Evolutionary conservation across 2,329 filamentous ascomycete species (phyloP), one percentile per base, ranked within the genome.

Genomic region (Apiospora aurea): DNA sequence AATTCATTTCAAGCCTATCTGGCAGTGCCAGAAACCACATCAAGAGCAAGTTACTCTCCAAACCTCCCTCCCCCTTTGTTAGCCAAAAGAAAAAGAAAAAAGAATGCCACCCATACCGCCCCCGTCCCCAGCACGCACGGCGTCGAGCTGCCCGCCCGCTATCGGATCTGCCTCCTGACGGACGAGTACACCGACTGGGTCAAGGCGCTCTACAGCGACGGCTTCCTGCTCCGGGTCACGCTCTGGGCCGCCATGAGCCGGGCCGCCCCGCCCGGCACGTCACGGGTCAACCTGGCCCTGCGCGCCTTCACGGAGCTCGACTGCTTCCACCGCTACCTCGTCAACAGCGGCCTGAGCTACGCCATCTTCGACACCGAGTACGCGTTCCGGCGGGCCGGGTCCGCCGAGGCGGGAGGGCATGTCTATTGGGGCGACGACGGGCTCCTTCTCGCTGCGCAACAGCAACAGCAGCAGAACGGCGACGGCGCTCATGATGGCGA

Each of bases 161-260:
- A 64, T 34, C 57, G 34, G 2, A 64, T 64, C 57, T 64, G 57
- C 8, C 18, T 64, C 8, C 16, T 64, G 18, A 64, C 57, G 2
- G 57, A 41, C 1, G 57, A 38, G 21, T n/a, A 64, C 34, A 64
- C 57, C 34, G 57, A 41, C 57, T 64, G 34, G 34, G 21, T 64
- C 57, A 64, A 64, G 10, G 57, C 57, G 8, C 57, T 64, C 57
- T 64, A 64, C 57, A 64, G 57, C 34, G 57, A 64, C 29, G 34
- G 57, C 18, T 64, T 64, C 18, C 57, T 61, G 26, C 26, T 61
- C 53, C 53, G 53, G 1, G 1, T 8, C 29, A 61, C 53, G 29
- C 29, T 29, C 16, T 61, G 53, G 53, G 53, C 21, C 29, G 29
- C 53, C 14, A 34, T 61, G 26, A 61, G 29, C 29, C 53, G 18